Percentiles rank a stretch among this genome's conserved stretches.
phyloP scores from a whole-genome alignment of 192 early-diverging fungal species.

The Backusella luteola region DNA sequence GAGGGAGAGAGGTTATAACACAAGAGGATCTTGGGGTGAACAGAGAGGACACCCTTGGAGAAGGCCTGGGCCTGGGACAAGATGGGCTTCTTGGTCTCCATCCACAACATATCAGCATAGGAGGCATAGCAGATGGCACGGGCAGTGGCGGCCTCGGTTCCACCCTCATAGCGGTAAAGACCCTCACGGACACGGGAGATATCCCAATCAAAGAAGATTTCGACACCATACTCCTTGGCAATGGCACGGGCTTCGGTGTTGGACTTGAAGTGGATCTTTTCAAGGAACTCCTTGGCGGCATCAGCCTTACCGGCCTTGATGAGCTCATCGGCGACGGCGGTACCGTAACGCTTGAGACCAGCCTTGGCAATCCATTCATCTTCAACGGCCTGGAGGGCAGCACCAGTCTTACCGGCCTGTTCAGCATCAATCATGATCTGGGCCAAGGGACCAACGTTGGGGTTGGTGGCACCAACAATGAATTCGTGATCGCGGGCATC shows the following conservation, averaged over 20 bases:
- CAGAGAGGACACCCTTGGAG: slow-evolving; percentile 77
- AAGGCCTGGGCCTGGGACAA: slow-evolving; percentile 91
- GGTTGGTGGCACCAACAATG: slow-evolving; percentile 91
- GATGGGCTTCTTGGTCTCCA: slow-evolving; percentile 98
- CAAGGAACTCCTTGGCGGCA: slow-evolving; percentile 42
- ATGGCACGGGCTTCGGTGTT: slow-evolving; percentile 81
- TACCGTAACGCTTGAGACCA: slow-evolving; percentile 79
- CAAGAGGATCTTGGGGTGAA: slow-evolving; percentile 81
- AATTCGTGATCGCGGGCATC: slow-evolving; percentile 95
- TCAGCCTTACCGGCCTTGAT: slow-evolving; percentile 62
- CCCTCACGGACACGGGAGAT: slow-evolving; percentile 90
- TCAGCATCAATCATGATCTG: slow-evolving; percentile 80
- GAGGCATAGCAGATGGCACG: slow-evolving; percentile 82
- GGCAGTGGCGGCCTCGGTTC: slow-evolving; percentile 88
- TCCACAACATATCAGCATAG: slow-evolving; percentile 93
- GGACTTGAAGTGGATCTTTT: slow-evolving; percentile 62
- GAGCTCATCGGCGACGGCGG: slow-evolving; percentile 79
- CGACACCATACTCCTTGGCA: slow-evolving; percentile 75
- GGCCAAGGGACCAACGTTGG: slow-evolving; percentile 65
- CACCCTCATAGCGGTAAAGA: slow-evolving; percentile 96
- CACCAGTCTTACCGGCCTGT: slow-evolving; percentile 66
- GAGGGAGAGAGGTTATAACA: slow-evolving; percentile 97
- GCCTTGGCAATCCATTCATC: slow-evolving; percentile 83
- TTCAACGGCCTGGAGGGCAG: slow-evolving; percentile 83
- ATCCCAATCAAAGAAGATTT: slow-evolving; percentile 89